phyloP scores from a whole-genome alignment of 495 filamentous ascomycete genomes.

The Rostrohypoxylon terebratum region DNA sequence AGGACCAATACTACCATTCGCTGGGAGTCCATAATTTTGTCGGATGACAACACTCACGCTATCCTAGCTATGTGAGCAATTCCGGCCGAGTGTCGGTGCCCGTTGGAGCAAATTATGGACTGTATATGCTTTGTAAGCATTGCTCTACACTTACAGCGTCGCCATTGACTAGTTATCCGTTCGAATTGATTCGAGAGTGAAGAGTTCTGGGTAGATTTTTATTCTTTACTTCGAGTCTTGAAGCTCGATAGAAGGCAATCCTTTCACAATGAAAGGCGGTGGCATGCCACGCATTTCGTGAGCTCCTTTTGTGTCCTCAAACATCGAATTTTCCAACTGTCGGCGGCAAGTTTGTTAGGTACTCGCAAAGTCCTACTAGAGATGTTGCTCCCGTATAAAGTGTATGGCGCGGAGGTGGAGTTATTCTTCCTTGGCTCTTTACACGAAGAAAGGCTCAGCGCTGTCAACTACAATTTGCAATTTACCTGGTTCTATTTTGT shows the following conservation, averaged over 20 bases:
- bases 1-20: not conserved
- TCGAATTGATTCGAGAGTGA: not conserved
- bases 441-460: conserved; percentile 16
- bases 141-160: not conserved
- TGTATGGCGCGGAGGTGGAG: conserved; percentile 16
- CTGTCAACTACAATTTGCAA: conserved; percentile 18
- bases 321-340: not conserved
- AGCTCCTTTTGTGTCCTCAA: not conserved
- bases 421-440: conserved; percentile 16
- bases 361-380: not conserved
- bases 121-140: conserved; percentile 18
- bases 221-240: not conserved
- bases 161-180: not conserved
- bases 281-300: not conserved
- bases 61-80: not conserved
- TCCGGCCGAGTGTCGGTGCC: not conserved
- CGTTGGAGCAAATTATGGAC: not conserved
- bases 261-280: not conserved
- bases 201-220: not conserved
- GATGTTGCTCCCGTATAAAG: conserved; percentile 7
- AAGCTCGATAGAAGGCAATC: conserved; percentile 11
- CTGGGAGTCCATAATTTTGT: conserved; percentile 1
- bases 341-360: conserved; percentile 14
- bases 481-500: conserved; percentile 13
- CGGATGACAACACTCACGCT: conserved; percentile 1